A percentile compares a stretch with the other conserved stretches of the same genome.
Conservation (phyloP, 257 asterid species). For the Capsicum pubescens region DNA sequence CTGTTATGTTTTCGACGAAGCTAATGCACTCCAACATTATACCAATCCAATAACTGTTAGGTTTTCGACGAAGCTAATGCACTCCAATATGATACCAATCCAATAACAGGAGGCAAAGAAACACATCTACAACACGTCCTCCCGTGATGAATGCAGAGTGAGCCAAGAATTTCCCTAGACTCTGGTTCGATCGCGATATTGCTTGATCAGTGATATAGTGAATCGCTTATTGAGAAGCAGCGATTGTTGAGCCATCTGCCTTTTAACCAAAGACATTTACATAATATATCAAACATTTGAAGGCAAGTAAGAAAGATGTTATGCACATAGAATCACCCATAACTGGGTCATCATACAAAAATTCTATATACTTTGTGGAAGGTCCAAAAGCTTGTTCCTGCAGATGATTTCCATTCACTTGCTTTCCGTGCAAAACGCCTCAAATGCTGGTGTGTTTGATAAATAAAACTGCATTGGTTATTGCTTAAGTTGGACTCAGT, state of each 20-base stretch:
- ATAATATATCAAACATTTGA: not conserved
- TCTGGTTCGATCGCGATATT: too few species aligned
- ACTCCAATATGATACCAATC: too few species aligned
- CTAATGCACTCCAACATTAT: too few species aligned
- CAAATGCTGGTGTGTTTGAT: not conserved
- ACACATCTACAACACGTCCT: too few species aligned
- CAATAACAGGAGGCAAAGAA: too few species aligned
- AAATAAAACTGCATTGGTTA: not conserved
- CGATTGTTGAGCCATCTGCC: not conserved
- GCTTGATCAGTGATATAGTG: not conserved
- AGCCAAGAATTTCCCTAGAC: too few species aligned
- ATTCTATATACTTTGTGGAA: not conserved
- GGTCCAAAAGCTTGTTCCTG: not conserved
- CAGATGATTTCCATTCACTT: not conserved
- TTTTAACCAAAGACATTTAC: not conserved
- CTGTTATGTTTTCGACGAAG: too few species aligned
- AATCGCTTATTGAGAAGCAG: not conserved
- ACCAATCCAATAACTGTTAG: too few species aligned
- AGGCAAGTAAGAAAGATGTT: not conserved
- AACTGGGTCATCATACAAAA: not conserved
- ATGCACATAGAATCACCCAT: not conserved
- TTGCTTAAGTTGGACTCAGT: not conserved
- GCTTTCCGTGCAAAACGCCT: not conserved
- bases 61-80: too few species aligned
- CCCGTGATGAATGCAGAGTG: too few species aligned